phyloP scores from a whole-genome alignment of 768 basidiomycete species.

The Podaxis sp. region DNA sequence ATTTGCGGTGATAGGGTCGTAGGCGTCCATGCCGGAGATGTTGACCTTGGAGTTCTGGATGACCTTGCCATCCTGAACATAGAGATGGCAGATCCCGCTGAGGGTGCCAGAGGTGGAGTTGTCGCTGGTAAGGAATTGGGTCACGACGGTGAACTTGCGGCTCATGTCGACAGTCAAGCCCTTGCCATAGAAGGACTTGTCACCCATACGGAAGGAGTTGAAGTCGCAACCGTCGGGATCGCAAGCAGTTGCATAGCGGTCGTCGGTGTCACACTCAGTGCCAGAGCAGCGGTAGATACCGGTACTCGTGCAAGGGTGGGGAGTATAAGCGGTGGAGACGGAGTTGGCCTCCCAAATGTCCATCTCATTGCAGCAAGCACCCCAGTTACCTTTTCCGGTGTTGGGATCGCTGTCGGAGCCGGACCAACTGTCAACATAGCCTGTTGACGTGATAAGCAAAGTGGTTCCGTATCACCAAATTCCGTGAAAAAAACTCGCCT shows the following conservation, averaged over 20 bases:
- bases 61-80: slow-evolving; percentile 18
- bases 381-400: slow-evolving; percentile 17
- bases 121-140: slow-evolving; percentile 19
- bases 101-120: slow-evolving; percentile 18
- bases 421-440: slow-evolving; percentile 17
- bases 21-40: slow-evolving; percentile 10
- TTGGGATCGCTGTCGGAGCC: slow-evolving; percentile 16
- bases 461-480: neutral
- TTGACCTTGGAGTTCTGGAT: slow-evolving; percentile 18
- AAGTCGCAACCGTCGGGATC: slow-evolving; percentile 21
- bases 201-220: slow-evolving; percentile 20
- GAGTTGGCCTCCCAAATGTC: slow-evolving; percentile 23
- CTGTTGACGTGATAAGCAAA: neutral
- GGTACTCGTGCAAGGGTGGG: slow-evolving; percentile 18
- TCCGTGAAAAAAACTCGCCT: slow-evolving; percentile 5
- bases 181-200: slow-evolving; percentile 17
- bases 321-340: slow-evolving; percentile 18
- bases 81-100: slow-evolving; percentile 18
- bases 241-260: slow-evolving; percentile 16
- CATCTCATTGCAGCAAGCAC: slow-evolving; percentile 21
- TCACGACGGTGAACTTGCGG: slow-evolving; percentile 21
- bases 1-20: slow-evolving; percentile 16
- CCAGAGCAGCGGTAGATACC: slow-evolving; percentile 17
- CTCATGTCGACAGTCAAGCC: slow-evolving; percentile 19
- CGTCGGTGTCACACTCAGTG: slow-evolving; percentile 11